Evolutionary conservation across 495 filamentous ascomycete genomes (phyloP).

Genomic region (Xylaria grammica): DNA sequence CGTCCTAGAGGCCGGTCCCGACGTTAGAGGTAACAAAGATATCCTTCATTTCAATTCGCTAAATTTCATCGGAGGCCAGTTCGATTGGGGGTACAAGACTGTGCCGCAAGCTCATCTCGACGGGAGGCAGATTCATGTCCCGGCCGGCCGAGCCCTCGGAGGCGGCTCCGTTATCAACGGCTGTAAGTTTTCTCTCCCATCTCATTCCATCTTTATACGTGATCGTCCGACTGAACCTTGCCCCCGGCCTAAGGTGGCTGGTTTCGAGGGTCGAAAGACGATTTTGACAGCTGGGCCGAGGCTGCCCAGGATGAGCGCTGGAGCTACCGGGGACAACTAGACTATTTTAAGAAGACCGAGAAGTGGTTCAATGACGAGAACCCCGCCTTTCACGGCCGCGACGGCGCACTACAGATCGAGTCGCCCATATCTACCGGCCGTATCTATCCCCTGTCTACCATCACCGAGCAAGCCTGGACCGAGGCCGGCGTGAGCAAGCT

Average conservation of each 20-base stretch:
- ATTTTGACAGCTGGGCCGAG: constrained; percentile 43
- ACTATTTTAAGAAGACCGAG: constrained; percentile 42
- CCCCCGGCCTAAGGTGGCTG: no score
- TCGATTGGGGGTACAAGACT: constrained; percentile 64
- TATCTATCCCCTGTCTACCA: constrained; percentile 38
- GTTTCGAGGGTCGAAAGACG: constrained; percentile 50
- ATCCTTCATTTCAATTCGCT: constrained; percentile 51
- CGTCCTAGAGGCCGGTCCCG: constrained; percentile 35
- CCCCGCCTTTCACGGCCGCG: constrained; percentile 50
- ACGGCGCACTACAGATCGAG: constrained; percentile 53
- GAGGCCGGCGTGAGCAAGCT: constrained; percentile 43
- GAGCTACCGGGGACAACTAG: constrained; percentile 40
- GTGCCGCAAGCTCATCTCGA: constrained; percentile 53
- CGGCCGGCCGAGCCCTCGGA: constrained; percentile 59
- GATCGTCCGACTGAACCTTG: background rate
- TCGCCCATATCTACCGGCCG: constrained; percentile 45
- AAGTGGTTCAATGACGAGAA: constrained; percentile 29
- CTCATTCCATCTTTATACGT: constrained; percentile 47
- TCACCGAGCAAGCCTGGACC: constrained; percentile 46
- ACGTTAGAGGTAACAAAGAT: constrained; percentile 56
- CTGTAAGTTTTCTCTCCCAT: constrained; percentile 43
- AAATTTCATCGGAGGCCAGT: constrained; percentile 50
- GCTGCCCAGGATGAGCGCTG: constrained; percentile 39
- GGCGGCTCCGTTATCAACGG: constrained; percentile 62
- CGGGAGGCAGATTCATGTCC: constrained; percentile 55